Base-by-base conservation (phyloP, 2,329 filamentous ascomycete species). In the Talaromyces sp. region DNA sequence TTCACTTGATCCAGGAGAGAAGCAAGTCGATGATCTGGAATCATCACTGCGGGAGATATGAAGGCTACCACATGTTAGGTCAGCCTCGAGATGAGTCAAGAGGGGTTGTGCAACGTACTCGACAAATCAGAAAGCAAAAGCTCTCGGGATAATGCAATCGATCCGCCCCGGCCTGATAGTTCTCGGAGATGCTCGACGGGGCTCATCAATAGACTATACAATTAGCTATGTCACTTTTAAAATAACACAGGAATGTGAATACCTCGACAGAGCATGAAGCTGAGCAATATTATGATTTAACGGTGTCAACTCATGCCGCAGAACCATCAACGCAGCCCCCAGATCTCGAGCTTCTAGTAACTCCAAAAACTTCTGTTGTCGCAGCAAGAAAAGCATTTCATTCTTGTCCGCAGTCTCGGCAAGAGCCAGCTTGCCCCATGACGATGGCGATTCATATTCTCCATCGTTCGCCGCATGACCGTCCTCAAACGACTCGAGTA, bases 1-100 rank as follows among this genome's bases (percentile, higher is more conserved):
- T 97, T 97, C 43, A 97, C 88, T 69, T 96, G 89, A 65, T 93
- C 85, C 61, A 99, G 81, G 17, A 99, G 82, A 38, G 88, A 85
- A 1, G 92, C 92, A 53, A 99, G 83, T 6, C 95, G 89, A 76
- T 95, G 91, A 73, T 97, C 92, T 1, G 95, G 95, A 63, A 99
- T 90, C 93, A 99, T 98, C 53, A 97, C 91, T 3, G 93, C 95
- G 0, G 95, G 94, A 1, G 95, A 97, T 76, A 99, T 96, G 65
- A 88, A 97, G 82, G 85, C 91, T 94, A 70, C 19, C 67, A 19
- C 7, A 19, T 34, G 53, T 66, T 36, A 66, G 54, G 5, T 19
- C 10, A 34, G 29, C 29, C 53, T 38, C 19, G 4, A 59, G 56
- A 29, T 29, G 27, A 59, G 11, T 17, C 17, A 27, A 17, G 56